Evolutionary conservation across 2,329 filamentous ascomycete species (phyloP).

Genomic region (Tolypocladium nubicola): DNA sequence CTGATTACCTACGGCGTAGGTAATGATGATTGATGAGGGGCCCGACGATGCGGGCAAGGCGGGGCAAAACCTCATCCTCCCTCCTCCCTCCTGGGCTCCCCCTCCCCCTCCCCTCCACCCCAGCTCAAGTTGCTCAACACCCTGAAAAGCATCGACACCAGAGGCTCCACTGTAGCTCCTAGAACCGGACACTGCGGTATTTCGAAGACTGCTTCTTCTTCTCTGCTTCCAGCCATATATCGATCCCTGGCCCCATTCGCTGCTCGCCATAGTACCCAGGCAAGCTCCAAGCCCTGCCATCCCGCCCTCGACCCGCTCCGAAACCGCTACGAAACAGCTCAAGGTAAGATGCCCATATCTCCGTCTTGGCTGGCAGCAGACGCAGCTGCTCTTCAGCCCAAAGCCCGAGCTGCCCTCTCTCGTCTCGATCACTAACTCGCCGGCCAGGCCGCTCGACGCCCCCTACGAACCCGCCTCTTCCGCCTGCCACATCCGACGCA

Average conservation of each 20-base stretch:
- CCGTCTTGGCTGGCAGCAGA: background rate
- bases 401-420: background rate
- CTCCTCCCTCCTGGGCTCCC: background rate
- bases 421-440: background rate
- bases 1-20: background rate
- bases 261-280: background rate
- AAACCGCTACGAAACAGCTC: background rate
- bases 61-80: background rate
- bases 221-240: background rate
- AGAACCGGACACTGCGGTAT: background rate
- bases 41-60: background rate
- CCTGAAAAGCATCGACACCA: background rate
- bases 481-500: background rate
- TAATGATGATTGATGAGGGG: background rate
- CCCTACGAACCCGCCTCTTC: background rate
- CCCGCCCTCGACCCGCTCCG: background rate
- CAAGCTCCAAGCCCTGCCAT: background rate
- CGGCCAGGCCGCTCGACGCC: background rate
- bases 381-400: background rate
- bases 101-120: background rate
- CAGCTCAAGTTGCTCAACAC: background rate
- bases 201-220: background rate
- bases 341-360: background rate
- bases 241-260: background rate
- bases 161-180: background rate